A percentile compares a stretch with the other conserved stretches of the same genome.
Conservation (phyloP, 805 yeast genomes). For the Yamadazyma ubonensis region DNA sequence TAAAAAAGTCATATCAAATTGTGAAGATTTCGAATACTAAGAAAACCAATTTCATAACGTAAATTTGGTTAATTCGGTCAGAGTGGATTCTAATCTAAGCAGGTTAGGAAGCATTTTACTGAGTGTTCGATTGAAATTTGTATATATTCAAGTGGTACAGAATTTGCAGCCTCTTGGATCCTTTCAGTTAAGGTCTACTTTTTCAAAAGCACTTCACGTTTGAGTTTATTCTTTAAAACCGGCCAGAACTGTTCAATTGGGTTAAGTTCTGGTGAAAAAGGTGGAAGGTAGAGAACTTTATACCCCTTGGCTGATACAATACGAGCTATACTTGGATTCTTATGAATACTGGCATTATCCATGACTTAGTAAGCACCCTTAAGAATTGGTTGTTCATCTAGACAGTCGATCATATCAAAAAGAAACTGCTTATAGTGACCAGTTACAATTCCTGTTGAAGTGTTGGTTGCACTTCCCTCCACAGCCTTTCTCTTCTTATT, state of each 20-base stretch:
- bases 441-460: constrained; percentile 12
- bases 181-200: constrained; percentile 5
- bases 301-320: constrained; percentile 14
- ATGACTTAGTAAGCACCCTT: constrained; percentile 12
- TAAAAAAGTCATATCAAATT: no score
- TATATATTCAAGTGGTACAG: constrained; percentile 4
- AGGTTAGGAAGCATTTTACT: constrained; percentile 1
- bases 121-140: constrained; percentile 3
- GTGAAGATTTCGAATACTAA: neutral
- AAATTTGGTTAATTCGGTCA: no score
- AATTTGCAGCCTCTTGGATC: constrained; percentile 11
- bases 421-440: constrained; percentile 15
- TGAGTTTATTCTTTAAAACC: constrained; percentile 7
- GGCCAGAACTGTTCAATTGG: constrained; percentile 19
- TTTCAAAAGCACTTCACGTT: constrained; percentile 7
- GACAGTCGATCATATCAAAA: constrained; percentile 11
- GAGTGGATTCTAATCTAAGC: no score
- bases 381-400: constrained; percentile 10
- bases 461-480: constrained; percentile 1
- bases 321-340: constrained; percentile 13
- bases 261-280: constrained; percentile 15
- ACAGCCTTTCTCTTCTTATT: constrained; percentile 7
- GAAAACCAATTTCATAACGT: neutral
- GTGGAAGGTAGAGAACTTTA: constrained; percentile 15
- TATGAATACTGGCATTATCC: constrained; percentile 18